phyloP scores from a whole-genome alignment of 2,329 filamentous ascomycete species.

The Chaetomium sp. region DNA sequence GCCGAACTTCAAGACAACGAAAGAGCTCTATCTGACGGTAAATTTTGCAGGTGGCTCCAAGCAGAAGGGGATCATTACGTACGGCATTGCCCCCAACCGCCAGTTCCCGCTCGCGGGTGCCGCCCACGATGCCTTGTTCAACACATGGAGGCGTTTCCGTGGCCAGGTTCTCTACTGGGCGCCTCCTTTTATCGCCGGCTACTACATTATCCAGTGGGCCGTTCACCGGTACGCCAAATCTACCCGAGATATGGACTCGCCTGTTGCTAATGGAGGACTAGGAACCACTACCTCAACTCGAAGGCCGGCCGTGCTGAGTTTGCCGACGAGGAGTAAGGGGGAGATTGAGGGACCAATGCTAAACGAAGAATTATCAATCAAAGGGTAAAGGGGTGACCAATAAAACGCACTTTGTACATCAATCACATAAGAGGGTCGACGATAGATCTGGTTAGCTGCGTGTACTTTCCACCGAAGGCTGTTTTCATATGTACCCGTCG shows the following conservation, averaged over 20 bases:
- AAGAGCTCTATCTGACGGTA: conserved; percentile 23
- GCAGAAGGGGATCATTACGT: conserved; percentile 61
- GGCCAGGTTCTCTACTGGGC: conserved; percentile 84
- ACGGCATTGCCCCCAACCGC: conserved; percentile 77
- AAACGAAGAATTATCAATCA: no score
- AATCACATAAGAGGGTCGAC: conserved; percentile 14
- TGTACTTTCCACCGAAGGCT: neutral
- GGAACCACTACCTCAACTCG: conserved; percentile 77
- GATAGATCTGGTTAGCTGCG: conserved; percentile 13
- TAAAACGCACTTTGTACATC: conserved; percentile 24
- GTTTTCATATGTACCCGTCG: neutral
- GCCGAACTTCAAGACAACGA: neutral
- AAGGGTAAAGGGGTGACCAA: conserved; percentile 15
- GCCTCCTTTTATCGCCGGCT: conserved; percentile 70
- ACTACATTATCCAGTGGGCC: conserved; percentile 85
- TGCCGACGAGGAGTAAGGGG: conserved; percentile 37
- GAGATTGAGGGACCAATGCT: neutral
- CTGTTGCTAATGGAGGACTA: conserved; percentile 31
- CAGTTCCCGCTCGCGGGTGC: conserved; percentile 80
- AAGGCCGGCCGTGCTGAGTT: conserved; percentile 62
- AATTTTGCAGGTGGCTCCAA: conserved; percentile 44
- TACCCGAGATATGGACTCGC: conserved; percentile 14
- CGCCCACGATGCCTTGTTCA: conserved; percentile 81
- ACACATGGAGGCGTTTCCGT: conserved; percentile 81
- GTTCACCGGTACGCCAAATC: conserved; percentile 65